These are phyloP conservation scores for Trichoderma erinaceum DNA, from an alignment of 495 filamentous ascomycete species.

Conservation along the genomic window DNA sequence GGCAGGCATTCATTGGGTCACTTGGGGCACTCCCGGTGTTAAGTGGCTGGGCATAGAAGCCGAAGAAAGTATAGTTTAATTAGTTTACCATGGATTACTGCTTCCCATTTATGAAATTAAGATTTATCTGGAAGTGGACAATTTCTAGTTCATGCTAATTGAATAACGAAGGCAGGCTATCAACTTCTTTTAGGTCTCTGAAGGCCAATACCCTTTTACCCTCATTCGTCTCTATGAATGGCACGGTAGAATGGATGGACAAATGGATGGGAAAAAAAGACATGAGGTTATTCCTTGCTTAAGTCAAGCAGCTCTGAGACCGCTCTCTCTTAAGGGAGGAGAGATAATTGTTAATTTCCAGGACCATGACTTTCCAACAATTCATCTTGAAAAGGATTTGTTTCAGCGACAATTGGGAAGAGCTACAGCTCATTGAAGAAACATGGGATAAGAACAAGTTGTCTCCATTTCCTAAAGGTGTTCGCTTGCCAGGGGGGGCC, in stretches of 20 bases:
- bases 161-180: no score
- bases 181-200: no score
- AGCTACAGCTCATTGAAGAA: background rate
- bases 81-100: no score
- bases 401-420: background rate
- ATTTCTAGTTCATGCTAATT: no score
- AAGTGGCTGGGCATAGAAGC: no score
- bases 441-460: background rate
- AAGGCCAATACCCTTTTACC: no score
- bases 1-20: no score
- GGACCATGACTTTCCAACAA: background rate
- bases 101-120: no score
- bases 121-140: no score
- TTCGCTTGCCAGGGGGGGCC: constrained; percentile 19
- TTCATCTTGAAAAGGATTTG: background rate
- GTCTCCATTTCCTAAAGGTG: background rate
- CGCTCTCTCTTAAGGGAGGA: background rate
- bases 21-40: no score
- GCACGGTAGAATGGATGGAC: constrained; percentile 26
- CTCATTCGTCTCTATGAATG: no score
- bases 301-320: constrained; percentile 21
- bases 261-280: constrained; percentile 25
- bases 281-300: constrained; percentile 22
- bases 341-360: background rate
- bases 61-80: no score